Evolutionary conservation across 805 yeast genomes (phyloP).

Genomic region (Sugiyamaella americana): DNA sequence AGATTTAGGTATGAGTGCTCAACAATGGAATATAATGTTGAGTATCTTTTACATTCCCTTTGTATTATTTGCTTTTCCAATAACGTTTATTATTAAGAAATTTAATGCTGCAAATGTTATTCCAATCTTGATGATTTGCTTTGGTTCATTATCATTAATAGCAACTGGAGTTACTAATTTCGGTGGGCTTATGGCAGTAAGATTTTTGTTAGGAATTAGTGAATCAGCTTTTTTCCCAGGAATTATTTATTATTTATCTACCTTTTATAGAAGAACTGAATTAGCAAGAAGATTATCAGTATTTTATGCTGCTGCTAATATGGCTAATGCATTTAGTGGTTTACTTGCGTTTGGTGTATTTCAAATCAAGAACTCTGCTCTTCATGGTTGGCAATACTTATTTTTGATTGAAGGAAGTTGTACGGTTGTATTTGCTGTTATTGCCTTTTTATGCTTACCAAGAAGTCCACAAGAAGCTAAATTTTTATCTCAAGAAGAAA

Average conservation of each 20-base stretch:
- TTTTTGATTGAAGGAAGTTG: slow-evolving; percentile 42
- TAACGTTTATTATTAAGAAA: slow-evolving; percentile 34
- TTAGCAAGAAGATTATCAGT: slow-evolving; percentile 44
- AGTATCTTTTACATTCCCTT: slow-evolving; percentile 71
- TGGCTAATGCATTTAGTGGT: slow-evolving; percentile 57
- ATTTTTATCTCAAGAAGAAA: slow-evolving; percentile 39
- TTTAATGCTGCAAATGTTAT: slow-evolving; percentile 41
- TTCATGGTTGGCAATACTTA: slow-evolving; percentile 45
- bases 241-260: slow-evolving; percentile 41
- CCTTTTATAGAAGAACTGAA: slow-evolving; percentile 44
- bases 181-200: slow-evolving; percentile 39
- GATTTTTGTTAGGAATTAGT: slow-evolving; percentile 47
- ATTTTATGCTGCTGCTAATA: slow-evolving; percentile 47
- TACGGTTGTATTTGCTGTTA: slow-evolving; percentile 35
- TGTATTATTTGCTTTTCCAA: slow-evolving; percentile 47
- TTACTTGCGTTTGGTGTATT: slow-evolving; percentile 47
- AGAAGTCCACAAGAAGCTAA: slow-evolving; percentile 33
- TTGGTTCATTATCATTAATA: slow-evolving; percentile 39
- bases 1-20: slow-evolving; percentile 45
- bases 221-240: slow-evolving; percentile 51
- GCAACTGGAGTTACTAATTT: slow-evolving; percentile 39
- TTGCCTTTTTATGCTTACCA: slow-evolving; percentile 36
- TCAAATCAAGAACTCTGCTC: slow-evolving; percentile 34
- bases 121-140: slow-evolving; percentile 41
- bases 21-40: slow-evolving; percentile 57